Evolutionary conservation across 495 filamentous ascomycete genomes (phyloP), one percentile per base, ranked within the genome.

Genomic region (Podospora didyma): DNA sequence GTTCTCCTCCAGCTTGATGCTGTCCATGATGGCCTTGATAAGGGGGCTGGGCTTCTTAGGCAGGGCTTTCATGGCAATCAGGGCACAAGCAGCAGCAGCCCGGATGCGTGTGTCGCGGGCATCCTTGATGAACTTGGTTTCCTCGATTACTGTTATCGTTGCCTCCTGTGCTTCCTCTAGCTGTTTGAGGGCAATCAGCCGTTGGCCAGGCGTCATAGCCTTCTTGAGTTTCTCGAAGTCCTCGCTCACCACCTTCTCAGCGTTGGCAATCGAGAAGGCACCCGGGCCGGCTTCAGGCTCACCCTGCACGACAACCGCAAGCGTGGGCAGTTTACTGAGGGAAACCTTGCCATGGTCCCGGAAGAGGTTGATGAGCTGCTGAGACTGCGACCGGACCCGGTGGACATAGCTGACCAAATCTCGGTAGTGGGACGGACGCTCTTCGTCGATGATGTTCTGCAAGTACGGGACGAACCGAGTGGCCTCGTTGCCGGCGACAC

Each of bases 1-100:
- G 61, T 93, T 97, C 63, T 97, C 93, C 71, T 98, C 94, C 28
- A 84, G 82, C 75, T 97, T 97, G 69, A 97, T 84, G 66, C 92
- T 97, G 62, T 98, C 94, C 93, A 97, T 98, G 71, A 97, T 89
- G 19, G 84, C 87, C 73, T 96, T 96, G 73, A 98, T 97, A 17
- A 96, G 84, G 34, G 84, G 79, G 51, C 86, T 88, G 14, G 94
- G 89, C 66, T 94, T 96, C 79, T 96, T 97, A 3, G 95, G 92
- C 3, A 95, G 78, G 23, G 89, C 79, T 28, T 84, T 83, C 68
- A 96, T 82, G n/a, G 90, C 88, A 34, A 97, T 86, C 55, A 96
- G 69, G 3, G 94, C 95, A 51, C 87, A 86, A 14, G 95, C 89
- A 24, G 90, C 92, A 21, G 92, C 89, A 17, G 95, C 89, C 63